Evolutionary conservation across 2,329 filamentous ascomycete genomes (phyloP), one percentile per base, ranked within the genome.

Genomic region (Colletotrichum aenigma): DNA sequence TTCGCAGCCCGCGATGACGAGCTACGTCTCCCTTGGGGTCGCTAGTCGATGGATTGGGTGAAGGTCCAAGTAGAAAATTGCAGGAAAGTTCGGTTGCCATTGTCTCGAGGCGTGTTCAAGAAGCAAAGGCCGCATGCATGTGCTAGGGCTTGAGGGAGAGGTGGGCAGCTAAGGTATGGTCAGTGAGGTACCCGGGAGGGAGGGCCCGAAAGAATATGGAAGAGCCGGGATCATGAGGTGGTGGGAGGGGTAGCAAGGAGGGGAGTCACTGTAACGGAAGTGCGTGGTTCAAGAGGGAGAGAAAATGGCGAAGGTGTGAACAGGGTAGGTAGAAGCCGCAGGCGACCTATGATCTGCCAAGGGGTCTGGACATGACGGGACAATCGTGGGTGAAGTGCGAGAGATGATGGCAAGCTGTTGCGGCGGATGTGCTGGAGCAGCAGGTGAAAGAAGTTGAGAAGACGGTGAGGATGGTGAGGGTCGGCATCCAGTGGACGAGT

Each of bases 181-280:
- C 48, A 61, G 16, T 66, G 74, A 76, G 66, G 71, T 70, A 71
- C 66, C 74, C 74, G 74, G 66, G 60, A 66, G 66, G 48, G 60
- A 66, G 62, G 32, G 64, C 65, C 70, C 70, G 58, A 70, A 76
- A 69, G 16, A 52, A 65, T 65, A 64, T 73, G 64, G 73, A 73
- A 34, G 16, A 28, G 28, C 65, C 68, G 70, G 70, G 70, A 36
- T 67, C 15, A 52, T 66, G 18, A 36, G 24, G 21, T 30, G 32
- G 64, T 30, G 24, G 38, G 55, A 66, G 32, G 48, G 38, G 15
- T 30, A n/a, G 30, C 16, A 36, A 43, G 36, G 36, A 38, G 70
- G 71, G 43, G 60, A 65, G 61, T 75, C 36, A 26, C 21, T 71
- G 66, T 48, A 76, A 65, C 60, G 55, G 34, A 12, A 56, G 28